phyloP scores from a whole-genome alignment of 1,284 basidiomycete species.

The Tranzscheliella williamsii region DNA sequence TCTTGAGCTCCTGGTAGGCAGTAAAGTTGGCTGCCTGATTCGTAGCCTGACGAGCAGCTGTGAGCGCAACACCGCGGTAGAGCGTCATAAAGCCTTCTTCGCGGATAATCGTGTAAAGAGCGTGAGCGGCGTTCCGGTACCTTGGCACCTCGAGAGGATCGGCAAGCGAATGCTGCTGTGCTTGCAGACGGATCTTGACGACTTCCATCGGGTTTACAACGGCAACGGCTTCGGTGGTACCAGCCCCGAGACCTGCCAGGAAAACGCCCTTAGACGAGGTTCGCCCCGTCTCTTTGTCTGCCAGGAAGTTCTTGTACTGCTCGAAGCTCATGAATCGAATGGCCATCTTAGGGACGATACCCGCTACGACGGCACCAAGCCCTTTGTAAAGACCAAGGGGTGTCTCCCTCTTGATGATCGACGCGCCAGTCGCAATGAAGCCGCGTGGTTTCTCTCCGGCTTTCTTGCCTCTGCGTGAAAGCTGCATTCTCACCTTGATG shows the following conservation, averaged over 20 bases:
- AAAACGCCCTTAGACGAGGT: conserved; percentile 77
- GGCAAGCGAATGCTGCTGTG: conserved; percentile 94
- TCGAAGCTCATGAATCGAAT: conserved; percentile 98
- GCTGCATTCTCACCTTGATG: conserved; percentile 96
- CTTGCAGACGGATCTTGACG: conserved; percentile 97
- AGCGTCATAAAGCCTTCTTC: conserved; percentile 87
- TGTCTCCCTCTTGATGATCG: conserved; percentile 89
- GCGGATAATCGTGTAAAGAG: conserved; percentile 89
- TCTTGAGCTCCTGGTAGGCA: conserved; percentile 95
- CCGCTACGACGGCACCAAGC: conserved; percentile 89
- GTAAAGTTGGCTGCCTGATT: conserved; percentile 99
- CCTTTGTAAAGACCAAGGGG: conserved; percentile 97
- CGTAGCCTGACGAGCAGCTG: conserved; percentile 92
- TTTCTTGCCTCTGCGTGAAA: conserved; percentile 62
- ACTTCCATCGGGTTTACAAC: conserved; percentile 99
- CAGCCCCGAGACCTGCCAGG: conserved; percentile 85
- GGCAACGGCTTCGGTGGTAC: conserved; percentile 80
- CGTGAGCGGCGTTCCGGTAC: conserved; percentile 95
- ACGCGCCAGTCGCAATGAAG: conserved; percentile 86
- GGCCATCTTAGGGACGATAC: conserved; percentile 98
- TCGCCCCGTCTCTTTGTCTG: conserved; percentile 75
- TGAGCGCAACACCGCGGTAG: conserved; percentile 87
- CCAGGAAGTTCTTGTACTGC: conserved; percentile 82
- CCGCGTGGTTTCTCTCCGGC: conserved; percentile 71
- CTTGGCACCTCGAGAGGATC: conserved; percentile 91